Percentiles rank a stretch among this genome's conserved stretches.
These are phyloP conservation scores for Phytophthora fragariae DNA, from an alignment of 352 stramenopile species.

Conservation along the genomic window DNA sequence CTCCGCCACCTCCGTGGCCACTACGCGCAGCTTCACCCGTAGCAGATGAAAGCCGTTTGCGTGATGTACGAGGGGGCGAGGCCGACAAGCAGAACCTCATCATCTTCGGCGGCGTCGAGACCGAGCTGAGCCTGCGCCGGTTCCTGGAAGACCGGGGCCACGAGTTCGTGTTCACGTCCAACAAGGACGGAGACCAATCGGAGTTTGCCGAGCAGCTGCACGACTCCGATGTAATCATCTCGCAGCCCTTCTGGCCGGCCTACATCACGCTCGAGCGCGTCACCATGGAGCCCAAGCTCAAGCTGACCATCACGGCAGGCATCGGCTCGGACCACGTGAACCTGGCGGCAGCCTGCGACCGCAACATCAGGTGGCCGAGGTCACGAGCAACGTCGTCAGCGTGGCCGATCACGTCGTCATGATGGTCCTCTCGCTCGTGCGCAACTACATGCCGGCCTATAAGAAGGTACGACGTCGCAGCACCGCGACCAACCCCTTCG, in stretches of 20 bases:
- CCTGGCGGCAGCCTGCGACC: conserved; percentile 48
- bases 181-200: conserved; percentile 59
- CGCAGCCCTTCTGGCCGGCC: conserved; percentile 59
- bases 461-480: conserved; percentile 3
- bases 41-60: too few relatives aligned
- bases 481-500: too few relatives aligned
- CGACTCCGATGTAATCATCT: conserved; percentile 56
- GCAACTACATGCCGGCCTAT: conserved; percentile 61
- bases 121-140: conserved; percentile 50
- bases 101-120: conserved; percentile 53
- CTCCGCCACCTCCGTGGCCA: too few relatives aligned
- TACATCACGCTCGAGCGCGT: conserved; percentile 55
- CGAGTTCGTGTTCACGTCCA: conserved; percentile 49
- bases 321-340: conserved; percentile 59
- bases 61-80: too few relatives aligned
- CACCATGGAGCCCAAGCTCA: conserved; percentile 49
- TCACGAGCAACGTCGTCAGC: conserved; percentile 54
- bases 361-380: conserved; percentile 52
- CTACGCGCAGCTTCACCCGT: too few relatives aligned
- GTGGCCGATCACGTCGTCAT: conserved; percentile 59
- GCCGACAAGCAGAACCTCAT: conserved; percentile 28
- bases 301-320: conserved; percentile 51
- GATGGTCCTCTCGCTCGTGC: conserved; percentile 48
- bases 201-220: conserved; percentile 49
- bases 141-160: conserved; percentile 53